A percentile compares a stretch with the other conserved stretches of the same genome.
Evolutionary conservation across 2,329 filamentous ascomycete genomes (phyloP).

Genomic region (Hypoxylon rubiginosum): DNA sequence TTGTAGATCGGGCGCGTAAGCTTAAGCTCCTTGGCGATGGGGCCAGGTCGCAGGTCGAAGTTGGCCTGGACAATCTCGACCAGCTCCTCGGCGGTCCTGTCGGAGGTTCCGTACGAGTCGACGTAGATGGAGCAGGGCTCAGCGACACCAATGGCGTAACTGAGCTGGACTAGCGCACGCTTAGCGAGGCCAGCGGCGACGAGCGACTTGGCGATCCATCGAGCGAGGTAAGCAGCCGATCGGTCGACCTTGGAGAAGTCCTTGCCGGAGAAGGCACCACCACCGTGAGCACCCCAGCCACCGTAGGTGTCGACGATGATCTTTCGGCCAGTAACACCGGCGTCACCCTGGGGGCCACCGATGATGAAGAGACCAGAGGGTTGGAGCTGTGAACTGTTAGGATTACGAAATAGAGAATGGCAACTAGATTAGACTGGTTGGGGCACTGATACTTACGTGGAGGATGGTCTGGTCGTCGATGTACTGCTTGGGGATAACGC

Average conservation of each 20-base stretch:
- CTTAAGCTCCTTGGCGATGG: constrained; percentile 97
- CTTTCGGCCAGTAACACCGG: constrained; percentile 98
- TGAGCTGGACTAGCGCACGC: constrained; percentile 95
- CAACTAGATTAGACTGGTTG: not conserved
- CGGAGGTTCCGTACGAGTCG: constrained; percentile 95
- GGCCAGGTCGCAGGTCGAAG: constrained; percentile 98
- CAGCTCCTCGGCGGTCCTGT: constrained; percentile 90
- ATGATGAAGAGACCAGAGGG: constrained; percentile 99
- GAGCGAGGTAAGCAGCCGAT: constrained; percentile 95
- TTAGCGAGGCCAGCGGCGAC: constrained; percentile 90
- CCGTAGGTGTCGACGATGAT: constrained; percentile 99
- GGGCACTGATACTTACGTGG: constrained; percentile 73
- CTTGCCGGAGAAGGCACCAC: constrained; percentile 99
- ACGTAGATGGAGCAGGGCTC: constrained; percentile 99
- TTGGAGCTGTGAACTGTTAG: constrained; percentile 71
- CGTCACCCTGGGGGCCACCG: constrained; percentile 98
- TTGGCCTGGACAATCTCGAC: constrained; percentile 94
- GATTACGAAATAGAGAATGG: not conserved
- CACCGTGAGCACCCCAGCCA: constrained; percentile 99
- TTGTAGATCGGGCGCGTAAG: constrained; percentile 97
- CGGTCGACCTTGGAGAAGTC: constrained; percentile 99
- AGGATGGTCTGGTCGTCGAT: constrained; percentile 94
- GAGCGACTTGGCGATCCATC: constrained; percentile 99
- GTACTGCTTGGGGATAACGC: constrained; percentile 91
- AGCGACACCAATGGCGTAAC: constrained; percentile 98